phyloP scores from a whole-genome alignment of 2,329 filamentous ascomycete genomes.

The Myriosclerotinia scirpicola region DNA sequence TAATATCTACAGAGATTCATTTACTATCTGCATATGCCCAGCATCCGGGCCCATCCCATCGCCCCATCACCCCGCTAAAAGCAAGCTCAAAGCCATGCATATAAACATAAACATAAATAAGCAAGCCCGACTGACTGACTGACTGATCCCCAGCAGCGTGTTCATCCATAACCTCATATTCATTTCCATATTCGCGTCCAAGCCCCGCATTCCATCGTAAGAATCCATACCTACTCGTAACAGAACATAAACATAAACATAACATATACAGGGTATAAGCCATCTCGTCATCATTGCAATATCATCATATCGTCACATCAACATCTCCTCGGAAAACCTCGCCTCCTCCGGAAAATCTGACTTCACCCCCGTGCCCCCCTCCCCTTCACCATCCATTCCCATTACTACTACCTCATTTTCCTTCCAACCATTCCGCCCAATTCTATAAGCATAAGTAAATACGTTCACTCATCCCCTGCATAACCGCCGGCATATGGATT shows the following conservation, averaged over 20 bases:
- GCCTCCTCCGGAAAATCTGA: not conserved
- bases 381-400: not conserved
- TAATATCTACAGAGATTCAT: too few species aligned
- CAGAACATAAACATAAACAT: not conserved
- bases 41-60: too few species aligned
- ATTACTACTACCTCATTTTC: too few species aligned
- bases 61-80: too few species aligned
- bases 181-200: not conserved
- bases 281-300: not conserved
- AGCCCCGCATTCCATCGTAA: not conserved
- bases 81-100: too few species aligned
- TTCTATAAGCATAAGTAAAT: not conserved
- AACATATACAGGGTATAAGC: conserved; percentile 1
- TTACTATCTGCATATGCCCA: too few species aligned
- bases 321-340: not conserved
- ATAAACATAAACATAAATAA: not conserved
- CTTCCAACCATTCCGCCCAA: too few species aligned
- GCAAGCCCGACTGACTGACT: not conserved
- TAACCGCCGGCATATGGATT: conserved; percentile 16
- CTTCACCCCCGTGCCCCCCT: too few species aligned
- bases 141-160: not conserved
- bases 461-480: not conserved
- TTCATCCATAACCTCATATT: not conserved
- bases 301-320: not conserved
- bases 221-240: not conserved